Evolutionary conservation across 2,329 filamentous ascomycete genomes (phyloP).

Genomic region (Tolypocladium amazonense): DNA sequence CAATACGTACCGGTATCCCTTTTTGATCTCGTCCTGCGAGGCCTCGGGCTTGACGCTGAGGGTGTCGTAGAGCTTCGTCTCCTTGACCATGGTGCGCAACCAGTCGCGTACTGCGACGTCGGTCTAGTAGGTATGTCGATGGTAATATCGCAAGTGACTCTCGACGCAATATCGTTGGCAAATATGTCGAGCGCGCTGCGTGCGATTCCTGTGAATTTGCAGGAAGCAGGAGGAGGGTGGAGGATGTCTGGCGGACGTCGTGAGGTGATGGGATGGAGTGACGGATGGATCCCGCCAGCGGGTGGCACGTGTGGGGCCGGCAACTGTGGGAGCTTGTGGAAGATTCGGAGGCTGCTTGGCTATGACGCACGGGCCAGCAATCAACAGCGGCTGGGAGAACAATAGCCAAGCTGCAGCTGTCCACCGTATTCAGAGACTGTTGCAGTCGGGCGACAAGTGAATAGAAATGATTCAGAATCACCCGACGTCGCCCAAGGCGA

Average conservation of each 20-base stretch:
- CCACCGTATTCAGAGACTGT: background rate
- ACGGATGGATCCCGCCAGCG: background rate
- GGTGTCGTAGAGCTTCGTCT: conserved; percentile 90
- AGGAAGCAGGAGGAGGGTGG: background rate
- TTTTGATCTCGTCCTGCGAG: conserved; percentile 91
- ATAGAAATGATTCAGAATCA: background rate
- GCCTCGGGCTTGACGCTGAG: conserved; percentile 71
- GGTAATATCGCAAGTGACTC: background rate
- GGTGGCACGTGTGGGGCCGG: conserved; percentile 1
- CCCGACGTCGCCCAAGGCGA: background rate
- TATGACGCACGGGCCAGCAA: background rate
- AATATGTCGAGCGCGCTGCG: background rate
- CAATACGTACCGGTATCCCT: conserved; percentile 67
- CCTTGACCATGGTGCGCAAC: conserved; percentile 65
- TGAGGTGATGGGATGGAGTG: background rate
- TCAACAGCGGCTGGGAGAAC: background rate
- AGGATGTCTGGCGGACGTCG: background rate
- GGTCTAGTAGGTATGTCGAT: background rate
- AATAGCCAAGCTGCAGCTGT: background rate
- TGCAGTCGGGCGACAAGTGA: background rate
- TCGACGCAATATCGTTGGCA: background rate
- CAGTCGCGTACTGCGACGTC: background rate
- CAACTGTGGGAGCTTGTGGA: conserved; percentile 22
- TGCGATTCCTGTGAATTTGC: background rate
- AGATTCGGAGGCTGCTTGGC: conserved; percentile 8